A percentile compares a stretch with the other conserved stretches of the same genome.
Conservation (phyloP, 1,284 basidiomycete species). For the Termitomyces sp. region DNA sequence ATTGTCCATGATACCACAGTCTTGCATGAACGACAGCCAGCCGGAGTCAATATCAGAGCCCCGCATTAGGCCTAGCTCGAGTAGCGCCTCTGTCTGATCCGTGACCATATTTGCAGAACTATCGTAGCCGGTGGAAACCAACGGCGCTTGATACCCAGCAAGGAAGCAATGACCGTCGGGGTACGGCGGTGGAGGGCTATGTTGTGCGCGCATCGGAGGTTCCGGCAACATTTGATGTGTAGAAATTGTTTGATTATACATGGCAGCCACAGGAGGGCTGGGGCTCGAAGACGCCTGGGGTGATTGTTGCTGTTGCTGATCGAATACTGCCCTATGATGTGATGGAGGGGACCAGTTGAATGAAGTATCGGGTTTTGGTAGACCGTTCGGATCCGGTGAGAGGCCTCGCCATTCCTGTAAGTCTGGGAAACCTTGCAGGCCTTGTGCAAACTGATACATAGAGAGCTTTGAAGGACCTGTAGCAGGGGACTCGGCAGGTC, state of each 20-base stretch:
- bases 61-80: conserved; percentile 35
- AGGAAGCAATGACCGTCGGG: neutral
- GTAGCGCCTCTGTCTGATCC: conserved; percentile 22
- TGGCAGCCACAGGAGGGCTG: neutral
- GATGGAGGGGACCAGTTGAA: conserved; percentile 16
- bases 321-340: neutral
- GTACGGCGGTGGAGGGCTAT: neutral
- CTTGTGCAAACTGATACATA: conserved; percentile 1
- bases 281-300: neutral
- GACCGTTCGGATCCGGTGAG: conserved; percentile 10
- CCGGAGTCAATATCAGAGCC: conserved; percentile 38
- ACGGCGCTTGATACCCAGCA: neutral
- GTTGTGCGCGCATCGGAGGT: neutral
- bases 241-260: neutral
- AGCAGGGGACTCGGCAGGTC: neutral
- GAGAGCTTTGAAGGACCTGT: neutral
- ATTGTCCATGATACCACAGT: conserved; percentile 38
- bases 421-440: neutral
- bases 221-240: neutral
- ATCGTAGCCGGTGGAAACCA: neutral
- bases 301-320: conserved; percentile 3
- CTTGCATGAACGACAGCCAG: conserved; percentile 40
- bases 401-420: conserved; percentile 6
- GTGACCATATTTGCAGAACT: conserved; percentile 3
- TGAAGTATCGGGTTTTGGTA: conserved; percentile 16